Evolutionary conservation across 106 monocot genomes (phyloP).

Genomic region (Chionographis japonica): DNA sequence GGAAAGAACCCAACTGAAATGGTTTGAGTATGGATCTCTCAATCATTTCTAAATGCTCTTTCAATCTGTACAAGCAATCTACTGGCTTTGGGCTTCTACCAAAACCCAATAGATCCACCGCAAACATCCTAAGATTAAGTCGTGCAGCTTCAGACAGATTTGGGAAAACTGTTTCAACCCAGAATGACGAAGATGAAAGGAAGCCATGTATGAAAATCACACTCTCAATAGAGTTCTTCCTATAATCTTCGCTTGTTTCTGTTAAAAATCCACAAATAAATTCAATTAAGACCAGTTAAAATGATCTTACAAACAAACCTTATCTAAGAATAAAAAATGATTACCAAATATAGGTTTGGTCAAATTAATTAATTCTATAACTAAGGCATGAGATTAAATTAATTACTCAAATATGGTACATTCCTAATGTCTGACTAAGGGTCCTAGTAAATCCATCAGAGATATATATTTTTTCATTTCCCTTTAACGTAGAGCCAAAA

Average conservation of each 20-base stretch:
- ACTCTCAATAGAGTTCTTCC: conserved; percentile 21
- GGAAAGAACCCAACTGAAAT: conserved; percentile 49
- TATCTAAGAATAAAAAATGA: too few species aligned
- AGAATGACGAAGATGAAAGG: conserved; percentile 75
- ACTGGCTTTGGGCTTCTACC: conserved; percentile 81
- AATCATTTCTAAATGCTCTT: conserved; percentile 64
- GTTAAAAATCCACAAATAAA: neutral
- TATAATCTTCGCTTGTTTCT: conserved; percentile 2
- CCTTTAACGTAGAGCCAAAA: too few species aligned
- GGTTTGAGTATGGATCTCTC: conserved; percentile 38
- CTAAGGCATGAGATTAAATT: too few species aligned
- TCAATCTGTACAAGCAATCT: conserved; percentile 46
- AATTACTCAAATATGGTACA: too few species aligned
- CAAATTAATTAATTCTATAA: too few species aligned
- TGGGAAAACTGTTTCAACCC: conserved; percentile 65
- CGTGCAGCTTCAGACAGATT: conserved; percentile 39
- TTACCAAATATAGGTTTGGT: too few species aligned
- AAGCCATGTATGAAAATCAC: conserved; percentile 86
- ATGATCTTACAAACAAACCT: too few species aligned
- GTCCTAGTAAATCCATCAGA: too few species aligned
- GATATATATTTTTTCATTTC: too few species aligned
- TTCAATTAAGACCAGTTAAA: neutral
- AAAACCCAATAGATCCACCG: conserved; percentile 87
- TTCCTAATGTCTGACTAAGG: too few species aligned
- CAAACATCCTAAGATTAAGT: conserved; percentile 34